Evolutionary conservation across 345 rosid genomes (phyloP).

Genomic region (Salix purpurea): DNA sequence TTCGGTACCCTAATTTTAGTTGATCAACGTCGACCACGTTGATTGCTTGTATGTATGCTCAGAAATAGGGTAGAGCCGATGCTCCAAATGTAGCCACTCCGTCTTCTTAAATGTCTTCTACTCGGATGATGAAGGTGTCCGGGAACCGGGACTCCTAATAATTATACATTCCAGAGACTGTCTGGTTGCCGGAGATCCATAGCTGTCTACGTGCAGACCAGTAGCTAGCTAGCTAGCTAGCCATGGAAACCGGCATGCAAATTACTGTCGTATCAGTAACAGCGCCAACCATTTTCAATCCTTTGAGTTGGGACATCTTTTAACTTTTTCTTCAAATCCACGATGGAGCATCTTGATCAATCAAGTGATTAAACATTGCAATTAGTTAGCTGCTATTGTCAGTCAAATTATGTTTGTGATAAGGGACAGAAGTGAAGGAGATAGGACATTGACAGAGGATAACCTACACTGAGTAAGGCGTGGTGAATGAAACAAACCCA

Average conservation of each 20-base stretch:
- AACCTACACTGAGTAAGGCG: background rate
- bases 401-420: background rate
- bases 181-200: background rate
- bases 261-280: background rate
- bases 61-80: too few species aligned
- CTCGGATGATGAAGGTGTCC: too few species aligned
- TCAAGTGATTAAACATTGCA: background rate
- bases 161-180: background rate
- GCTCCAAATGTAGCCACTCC: too few species aligned
- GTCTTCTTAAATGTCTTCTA: too few species aligned
- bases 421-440: conserved; percentile 5
- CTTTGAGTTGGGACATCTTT: background rate
- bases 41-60: too few species aligned
- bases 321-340: background rate
- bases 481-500: background rate
- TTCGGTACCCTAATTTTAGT: too few species aligned
- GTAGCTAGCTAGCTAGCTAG: background rate
- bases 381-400: background rate
- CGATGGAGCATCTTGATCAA: background rate
- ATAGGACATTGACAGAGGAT: background rate
- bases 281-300: background rate
- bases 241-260: background rate
- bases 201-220: background rate
- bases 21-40: too few species aligned
- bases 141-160: too few species aligned